Evolutionary conservation across 192 early-diverging fungal genomes (phyloP).

Genomic region (Chytriomyces confervae): DNA sequence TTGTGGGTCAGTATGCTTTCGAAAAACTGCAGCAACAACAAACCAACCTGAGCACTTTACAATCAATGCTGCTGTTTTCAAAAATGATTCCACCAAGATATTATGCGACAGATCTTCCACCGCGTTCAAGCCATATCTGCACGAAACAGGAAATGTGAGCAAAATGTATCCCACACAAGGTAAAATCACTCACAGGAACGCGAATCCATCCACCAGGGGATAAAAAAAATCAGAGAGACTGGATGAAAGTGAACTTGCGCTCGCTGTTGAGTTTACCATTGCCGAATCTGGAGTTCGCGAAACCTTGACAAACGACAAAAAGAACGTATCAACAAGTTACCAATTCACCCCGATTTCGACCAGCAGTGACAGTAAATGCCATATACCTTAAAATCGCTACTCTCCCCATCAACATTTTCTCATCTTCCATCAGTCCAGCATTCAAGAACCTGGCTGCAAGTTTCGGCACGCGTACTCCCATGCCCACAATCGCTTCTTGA

Average conservation of each 20-base stretch:
- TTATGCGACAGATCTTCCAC: neutral
- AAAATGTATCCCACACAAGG: neutral
- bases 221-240: constrained; percentile 21
- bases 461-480: constrained; percentile 18
- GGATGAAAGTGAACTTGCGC: neutral
- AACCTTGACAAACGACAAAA: too few relatives aligned
- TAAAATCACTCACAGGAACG: constrained; percentile 1
- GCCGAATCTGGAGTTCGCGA: too few relatives aligned
- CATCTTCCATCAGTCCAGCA: constrained; percentile 4
- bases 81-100: constrained; percentile 9
- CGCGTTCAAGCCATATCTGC: constrained; percentile 5
- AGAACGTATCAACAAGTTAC: too few relatives aligned
- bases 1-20: constrained; percentile 12
- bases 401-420: constrained; percentile 1
- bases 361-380: constrained; percentile 16
- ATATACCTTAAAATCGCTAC: constrained; percentile 13
- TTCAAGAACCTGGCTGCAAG: constrained; percentile 11
- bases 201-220: constrained; percentile 24
- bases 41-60: constrained; percentile 30
- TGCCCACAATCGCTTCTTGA: constrained; percentile 10
- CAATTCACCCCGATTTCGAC: neutral
- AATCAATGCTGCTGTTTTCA: constrained; percentile 24
- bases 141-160: neutral
- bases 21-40: neutral
- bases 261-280: neutral